Evolutionary conservation across 2,329 filamentous ascomycete species (phyloP), one percentile per base, ranked within the genome.

Genomic region (Aspergillus sp.): DNA sequence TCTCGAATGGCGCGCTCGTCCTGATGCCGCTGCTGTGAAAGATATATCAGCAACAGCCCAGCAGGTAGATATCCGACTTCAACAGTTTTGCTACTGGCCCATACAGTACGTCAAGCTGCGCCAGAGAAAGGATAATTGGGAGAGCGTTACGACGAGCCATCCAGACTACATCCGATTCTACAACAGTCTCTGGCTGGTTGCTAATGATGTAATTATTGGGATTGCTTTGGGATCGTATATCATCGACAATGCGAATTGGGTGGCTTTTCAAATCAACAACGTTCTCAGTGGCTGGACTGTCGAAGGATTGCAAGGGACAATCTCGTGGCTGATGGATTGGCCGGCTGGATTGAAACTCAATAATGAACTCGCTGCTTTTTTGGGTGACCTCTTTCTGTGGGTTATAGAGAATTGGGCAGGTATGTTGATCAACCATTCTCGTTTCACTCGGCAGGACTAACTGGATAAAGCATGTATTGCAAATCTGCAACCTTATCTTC

Each of bases 61-160:
- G 66, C 93, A 98, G 68, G 84, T 98, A 32, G 93, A 98, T 69
- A 96, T 98, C 55, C 86, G 93, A 4, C 78, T 98, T 19, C 90
- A 97, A 64, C 93, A 98, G 65, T 97, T 97, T 64, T 97, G 91
- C 69, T 98, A 98, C 67, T 97, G 91, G 90, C 94, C 93, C 2
- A 89, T 95, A 69, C 91, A 98, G 66, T 96, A 97, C 64, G 79
- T 91, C 39, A 97, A 90, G 13, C 70, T 98, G 42, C 85, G 90
- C n/a, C 84, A 88, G 62, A 80, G 90, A 35, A 94, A 95, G 63
- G 83, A 85, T 53, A 89, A 95, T 59, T 97, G 93, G 91, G 88
- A 90, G 49, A 97, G 91, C 65, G 86, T 97, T 47, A 96, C 90
- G 0, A 93, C 86, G 43, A 95, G 86, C 59, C 91, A 98, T 67